A percentile compares a stretch with the other conserved stretches of the same genome.
Conservation (phyloP, 306 rosid species). For the Vicia sativa region DNA sequence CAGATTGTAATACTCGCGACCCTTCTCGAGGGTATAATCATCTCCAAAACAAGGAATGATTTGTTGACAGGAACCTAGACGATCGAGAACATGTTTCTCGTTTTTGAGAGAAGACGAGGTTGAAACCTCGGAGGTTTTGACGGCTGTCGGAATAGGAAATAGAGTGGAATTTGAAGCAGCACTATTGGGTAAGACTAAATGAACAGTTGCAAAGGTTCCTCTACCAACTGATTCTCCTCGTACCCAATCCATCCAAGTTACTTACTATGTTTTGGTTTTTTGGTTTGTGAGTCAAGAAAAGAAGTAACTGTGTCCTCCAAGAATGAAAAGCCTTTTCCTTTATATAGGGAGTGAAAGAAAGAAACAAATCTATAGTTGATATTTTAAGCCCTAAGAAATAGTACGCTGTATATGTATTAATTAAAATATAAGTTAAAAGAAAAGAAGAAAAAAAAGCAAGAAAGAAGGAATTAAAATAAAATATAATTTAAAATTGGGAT, state of each 20-base stretch:
- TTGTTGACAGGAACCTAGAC: conserved; percentile 53
- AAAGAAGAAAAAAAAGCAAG: background rate
- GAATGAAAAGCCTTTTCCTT: background rate
- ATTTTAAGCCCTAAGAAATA: conserved; percentile 12
- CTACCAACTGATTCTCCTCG: conserved; percentile 73
- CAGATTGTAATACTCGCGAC: conserved; percentile 54
- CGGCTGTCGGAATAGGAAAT: conserved; percentile 52
- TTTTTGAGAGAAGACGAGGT: conserved; percentile 53
- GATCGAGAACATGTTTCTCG: conserved; percentile 66
- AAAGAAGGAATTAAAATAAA: background rate
- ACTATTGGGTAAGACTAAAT: conserved; percentile 47
- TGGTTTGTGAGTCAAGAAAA: too few species aligned
- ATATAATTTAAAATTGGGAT: background rate
- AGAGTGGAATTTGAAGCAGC: background rate
- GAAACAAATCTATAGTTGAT: conserved; percentile 30
- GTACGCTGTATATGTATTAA: too few species aligned
- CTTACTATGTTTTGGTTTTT: too few species aligned
- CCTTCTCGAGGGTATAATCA: conserved; percentile 53
- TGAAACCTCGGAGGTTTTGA: conserved; percentile 55
- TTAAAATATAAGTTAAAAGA: conserved; percentile 7
- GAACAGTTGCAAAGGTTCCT: conserved; percentile 81
- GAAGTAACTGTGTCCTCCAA: background rate
- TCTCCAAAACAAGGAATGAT: conserved; percentile 66
- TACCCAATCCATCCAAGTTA: conserved; percentile 67
- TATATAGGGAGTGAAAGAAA: conserved; percentile 26